These are phyloP conservation scores for Penicillium canariense DNA, from an alignment of 495 filamentous ascomycete genomes.

Conservation along the genomic window DNA sequence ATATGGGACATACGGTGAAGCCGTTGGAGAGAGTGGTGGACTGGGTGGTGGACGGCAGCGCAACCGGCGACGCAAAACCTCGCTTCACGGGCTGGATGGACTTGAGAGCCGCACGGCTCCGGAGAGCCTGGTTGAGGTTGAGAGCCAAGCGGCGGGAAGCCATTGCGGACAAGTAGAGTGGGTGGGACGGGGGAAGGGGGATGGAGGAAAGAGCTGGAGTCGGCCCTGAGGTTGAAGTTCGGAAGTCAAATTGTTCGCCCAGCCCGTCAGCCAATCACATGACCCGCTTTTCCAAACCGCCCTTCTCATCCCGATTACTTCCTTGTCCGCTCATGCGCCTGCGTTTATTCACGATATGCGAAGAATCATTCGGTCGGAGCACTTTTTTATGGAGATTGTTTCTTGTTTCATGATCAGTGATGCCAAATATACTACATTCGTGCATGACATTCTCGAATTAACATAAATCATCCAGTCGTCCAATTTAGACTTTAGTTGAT, in stretches of 20 bases:
- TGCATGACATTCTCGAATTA: no score
- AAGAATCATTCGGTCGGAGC: background rate
- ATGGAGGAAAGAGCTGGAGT: slow-evolving; percentile 41
- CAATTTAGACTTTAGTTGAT: slow-evolving; percentile 16
- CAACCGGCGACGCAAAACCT: slow-evolving; percentile 82
- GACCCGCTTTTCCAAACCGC: slow-evolving; percentile 47
- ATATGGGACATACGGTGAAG: slow-evolving; percentile 70
- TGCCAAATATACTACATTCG: no score
- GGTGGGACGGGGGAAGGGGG: slow-evolving; percentile 30
- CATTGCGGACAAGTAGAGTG: slow-evolving; percentile 57
- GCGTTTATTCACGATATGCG: background rate
- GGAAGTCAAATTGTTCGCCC: slow-evolving; percentile 53
- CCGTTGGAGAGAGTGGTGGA: slow-evolving; percentile 96
- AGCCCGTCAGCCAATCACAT: slow-evolving; percentile 49
- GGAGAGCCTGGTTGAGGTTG: slow-evolving; percentile 82
- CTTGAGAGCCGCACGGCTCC: slow-evolving; percentile 73
- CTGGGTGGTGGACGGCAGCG: slow-evolving; percentile 75
- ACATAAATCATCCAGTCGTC: background rate
- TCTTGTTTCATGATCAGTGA: no score
- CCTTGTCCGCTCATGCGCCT: slow-evolving; percentile 15
- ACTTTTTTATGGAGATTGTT: no score
- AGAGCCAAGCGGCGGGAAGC: slow-evolving; percentile 90
- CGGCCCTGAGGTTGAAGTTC: slow-evolving; percentile 50
- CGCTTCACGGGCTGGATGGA: slow-evolving; percentile 69
- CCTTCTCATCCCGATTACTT: slow-evolving; percentile 40